A percentile compares a stretch with the other conserved stretches of the same genome.
Evolutionary conservation across 257 asterid species (phyloP).

Genomic region (Prunella vulgaris): DNA sequence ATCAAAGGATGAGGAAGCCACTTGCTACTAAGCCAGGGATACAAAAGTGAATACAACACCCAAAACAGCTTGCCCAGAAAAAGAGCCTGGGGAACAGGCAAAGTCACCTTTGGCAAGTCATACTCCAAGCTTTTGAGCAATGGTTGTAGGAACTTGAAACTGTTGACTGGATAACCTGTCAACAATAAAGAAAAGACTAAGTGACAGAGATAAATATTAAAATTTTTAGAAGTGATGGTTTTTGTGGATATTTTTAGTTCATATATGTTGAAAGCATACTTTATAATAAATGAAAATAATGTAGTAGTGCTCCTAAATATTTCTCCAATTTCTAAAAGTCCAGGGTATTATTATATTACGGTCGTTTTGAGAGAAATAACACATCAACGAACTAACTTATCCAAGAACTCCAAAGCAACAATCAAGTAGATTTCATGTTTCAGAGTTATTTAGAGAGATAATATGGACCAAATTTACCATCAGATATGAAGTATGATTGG

Average conservation of each 20-base stretch:
- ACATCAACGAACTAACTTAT: neutral
- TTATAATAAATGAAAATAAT: neutral
- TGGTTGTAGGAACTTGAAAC: conserved; percentile 72
- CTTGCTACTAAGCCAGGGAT: conserved; percentile 57
- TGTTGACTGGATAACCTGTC: conserved; percentile 88
- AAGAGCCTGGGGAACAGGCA: conserved; percentile 71
- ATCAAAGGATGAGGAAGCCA: conserved; percentile 95
- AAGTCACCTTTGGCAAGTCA: conserved; percentile 59
- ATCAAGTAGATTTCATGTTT: neutral
- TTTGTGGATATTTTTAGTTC: neutral
- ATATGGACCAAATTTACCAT: conserved; percentile 45
- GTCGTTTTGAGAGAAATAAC: neutral
- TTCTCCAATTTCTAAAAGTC: too few relatives aligned
- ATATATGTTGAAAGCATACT: neutral
- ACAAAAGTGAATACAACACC: conserved; percentile 58
- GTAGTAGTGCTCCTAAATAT: too few relatives aligned
- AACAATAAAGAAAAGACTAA: conserved; percentile 12
- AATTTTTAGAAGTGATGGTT: neutral
- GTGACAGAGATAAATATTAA: neutral
- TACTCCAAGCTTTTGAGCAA: conserved; percentile 70
- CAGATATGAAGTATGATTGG: conserved; percentile 91
- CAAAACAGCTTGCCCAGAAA: conserved; percentile 62
- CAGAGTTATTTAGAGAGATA: neutral
- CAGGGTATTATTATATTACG: too few relatives aligned
- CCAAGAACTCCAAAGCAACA: neutral